Evolutionary conservation across 371 early-diverging fungal genomes (phyloP).

Genomic region (Mortierella sp.): DNA sequence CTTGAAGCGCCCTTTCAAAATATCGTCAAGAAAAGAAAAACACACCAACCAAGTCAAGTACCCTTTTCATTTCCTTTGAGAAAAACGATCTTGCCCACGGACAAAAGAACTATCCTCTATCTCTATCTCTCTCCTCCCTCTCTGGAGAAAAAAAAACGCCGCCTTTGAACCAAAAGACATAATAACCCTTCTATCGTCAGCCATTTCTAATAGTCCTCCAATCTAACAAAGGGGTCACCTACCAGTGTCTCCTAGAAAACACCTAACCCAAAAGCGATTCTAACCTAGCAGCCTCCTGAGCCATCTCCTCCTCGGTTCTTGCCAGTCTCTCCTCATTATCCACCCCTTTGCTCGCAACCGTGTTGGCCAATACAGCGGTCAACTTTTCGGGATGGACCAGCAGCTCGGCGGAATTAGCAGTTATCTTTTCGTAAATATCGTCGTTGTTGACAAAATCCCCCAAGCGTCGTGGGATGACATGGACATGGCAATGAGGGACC

Average conservation of each 20-base stretch:
- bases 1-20: background rate
- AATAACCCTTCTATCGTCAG: no score
- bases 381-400: slow-evolving; percentile 15
- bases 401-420: slow-evolving; percentile 62
- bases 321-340: slow-evolving; percentile 82
- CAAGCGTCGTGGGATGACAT: slow-evolving; percentile 89
- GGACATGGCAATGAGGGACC: slow-evolving; percentile 95
- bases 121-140: background rate
- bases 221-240: no score
- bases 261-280: slow-evolving; percentile 62
- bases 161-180: background rate
- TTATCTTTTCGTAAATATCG: slow-evolving; percentile 88
- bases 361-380: background rate
- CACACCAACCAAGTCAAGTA: background rate
- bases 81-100: background rate
- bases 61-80: background rate
- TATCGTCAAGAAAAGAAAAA: background rate
- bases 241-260: no score
- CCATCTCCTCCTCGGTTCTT: slow-evolving; percentile 85
- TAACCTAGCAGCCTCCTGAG: slow-evolving; percentile 75
- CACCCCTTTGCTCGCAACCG: slow-evolving; percentile 54
- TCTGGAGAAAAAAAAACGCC: background rate
- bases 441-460: slow-evolving; percentile 93
- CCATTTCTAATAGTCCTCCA: no score
- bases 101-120: background rate